These are phyloP conservation scores for Boletus smithii DNA, from an alignment of 1,284 basidiomycete species.

Conservation along the genomic window DNA sequence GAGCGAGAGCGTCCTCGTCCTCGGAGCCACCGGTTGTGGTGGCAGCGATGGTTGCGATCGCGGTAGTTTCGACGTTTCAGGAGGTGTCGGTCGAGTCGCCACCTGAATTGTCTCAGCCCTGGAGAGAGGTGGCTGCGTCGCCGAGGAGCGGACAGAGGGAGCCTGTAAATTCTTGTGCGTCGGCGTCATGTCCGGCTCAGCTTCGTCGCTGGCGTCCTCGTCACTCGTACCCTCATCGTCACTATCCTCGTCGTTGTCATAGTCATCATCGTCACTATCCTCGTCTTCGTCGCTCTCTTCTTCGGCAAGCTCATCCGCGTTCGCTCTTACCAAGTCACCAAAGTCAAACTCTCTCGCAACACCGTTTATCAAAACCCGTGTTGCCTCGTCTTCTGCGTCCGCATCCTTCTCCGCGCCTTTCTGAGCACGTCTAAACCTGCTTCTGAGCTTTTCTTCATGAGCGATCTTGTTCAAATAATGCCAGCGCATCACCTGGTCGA, in stretches of 20 bases:
- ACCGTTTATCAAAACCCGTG: constrained; percentile 74
- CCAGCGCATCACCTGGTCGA: constrained; percentile 84
- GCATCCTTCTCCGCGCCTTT: constrained; percentile 40
- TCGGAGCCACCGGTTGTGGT: constrained; percentile 14
- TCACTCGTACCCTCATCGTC: constrained; percentile 43
- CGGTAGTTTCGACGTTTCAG: neutral
- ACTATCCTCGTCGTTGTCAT: constrained; percentile 39
- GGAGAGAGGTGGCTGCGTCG: constrained; percentile 1
- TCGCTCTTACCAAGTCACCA: constrained; percentile 71
- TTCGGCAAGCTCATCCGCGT: constrained; percentile 76
- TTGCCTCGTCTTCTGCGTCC: constrained; percentile 72
- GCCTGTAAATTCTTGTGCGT: constrained; percentile 30
- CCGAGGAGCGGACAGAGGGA: constrained; percentile 1
- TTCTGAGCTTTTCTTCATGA: constrained; percentile 84
- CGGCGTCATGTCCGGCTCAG: constrained; percentile 29
- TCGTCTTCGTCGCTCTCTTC: constrained; percentile 67
- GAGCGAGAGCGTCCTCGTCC: constrained; percentile 44
- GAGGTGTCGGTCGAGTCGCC: constrained; percentile 1
- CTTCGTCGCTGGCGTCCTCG: constrained; percentile 41
- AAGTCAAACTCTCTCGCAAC: constrained; percentile 80
- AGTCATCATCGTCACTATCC: constrained; percentile 43
- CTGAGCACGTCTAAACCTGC: constrained; percentile 68
- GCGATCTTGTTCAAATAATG: constrained; percentile 91
- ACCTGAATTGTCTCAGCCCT: constrained; percentile 4
- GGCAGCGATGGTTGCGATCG: constrained; percentile 14